Base-by-base conservation (phyloP, 495 filamentous ascomycete species). In the Chaetomium fimeti region DNA sequence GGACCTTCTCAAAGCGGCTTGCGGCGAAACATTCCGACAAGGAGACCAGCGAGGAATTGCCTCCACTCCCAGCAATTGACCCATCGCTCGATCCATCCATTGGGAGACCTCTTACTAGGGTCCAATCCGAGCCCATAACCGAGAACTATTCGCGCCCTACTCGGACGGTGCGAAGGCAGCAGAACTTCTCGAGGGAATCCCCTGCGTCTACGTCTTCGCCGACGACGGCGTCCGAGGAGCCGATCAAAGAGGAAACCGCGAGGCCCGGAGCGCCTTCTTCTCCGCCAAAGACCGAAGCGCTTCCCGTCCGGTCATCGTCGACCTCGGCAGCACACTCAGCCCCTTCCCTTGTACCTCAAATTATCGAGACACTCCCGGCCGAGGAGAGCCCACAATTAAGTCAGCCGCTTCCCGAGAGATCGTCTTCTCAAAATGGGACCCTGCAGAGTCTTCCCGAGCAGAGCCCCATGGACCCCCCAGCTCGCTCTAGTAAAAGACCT, bases 111-210 rank as follows among this genome's bases (percentile, higher is more conserved):
- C 75, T 91, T 29, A 82, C 82, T 36, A 79, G 90, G 65, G 86
- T 91, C 2, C 86, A 90, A 68, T 92, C 91, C 9, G 92, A 97
- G 72, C 89, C 92, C 22, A 79, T 87, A 18, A 80, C 86, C 9
- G 81, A 84, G 64, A 83, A 83, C 63, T 85, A 80, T 57, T 85
- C 83, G 8, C 71, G 81, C 15, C 82, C 83, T 16, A 79, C 77
- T 32, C 75, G 76, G 40, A 72, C 79, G 40, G 74, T 75, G 8
- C 75, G 80, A 56, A 74, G 78, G 57, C 74, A 79, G 45, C 77
- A 83, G 62, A 75, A 73, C 32, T 76, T 80, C 45, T 70, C 73
- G 2, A 73, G 74, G 55, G 77, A 78, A 8, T 38, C 29, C 7
- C 43, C 62, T 20, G 42, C 27, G 13, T 58, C 12, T 52, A 27